phyloP scores from a whole-genome alignment of 441 rosid species.

The Pelargonium australe region DNA sequence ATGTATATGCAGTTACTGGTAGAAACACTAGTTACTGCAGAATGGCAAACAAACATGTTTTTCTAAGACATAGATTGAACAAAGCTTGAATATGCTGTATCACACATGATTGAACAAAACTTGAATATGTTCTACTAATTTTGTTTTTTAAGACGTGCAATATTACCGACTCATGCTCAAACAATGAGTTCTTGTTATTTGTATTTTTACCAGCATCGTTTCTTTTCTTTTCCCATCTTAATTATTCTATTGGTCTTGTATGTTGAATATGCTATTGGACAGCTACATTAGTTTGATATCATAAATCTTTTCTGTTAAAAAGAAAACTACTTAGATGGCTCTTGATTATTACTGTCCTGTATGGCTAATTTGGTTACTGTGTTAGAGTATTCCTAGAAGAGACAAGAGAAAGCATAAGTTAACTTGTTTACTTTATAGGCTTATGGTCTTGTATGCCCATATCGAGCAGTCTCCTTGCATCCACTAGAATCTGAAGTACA shows the following conservation, averaged over 20 bases:
- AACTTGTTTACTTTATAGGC: constrained; percentile 12
- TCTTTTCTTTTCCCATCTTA: not conserved
- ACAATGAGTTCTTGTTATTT: not conserved
- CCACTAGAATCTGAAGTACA: constrained; percentile 24
- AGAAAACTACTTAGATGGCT: not conserved
- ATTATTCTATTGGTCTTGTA: not conserved
- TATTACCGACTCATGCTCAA: not conserved
- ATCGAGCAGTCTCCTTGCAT: constrained; percentile 31
- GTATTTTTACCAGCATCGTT: too few relatives aligned
- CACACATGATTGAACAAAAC: not conserved
- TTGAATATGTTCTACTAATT: not conserved
- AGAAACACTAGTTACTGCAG: not conserved
- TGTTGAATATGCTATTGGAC: not conserved
- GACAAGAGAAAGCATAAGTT: not conserved
- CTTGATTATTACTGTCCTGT: not conserved
- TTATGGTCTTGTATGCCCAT: constrained; percentile 36
- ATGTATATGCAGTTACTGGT: not conserved
- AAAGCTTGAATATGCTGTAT: not conserved
- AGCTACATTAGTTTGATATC: not conserved
- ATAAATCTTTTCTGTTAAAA: not conserved
- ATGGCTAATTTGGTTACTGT: not conserved
- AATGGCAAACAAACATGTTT: not conserved
- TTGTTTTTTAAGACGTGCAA: too few relatives aligned
- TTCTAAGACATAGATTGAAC: not conserved
- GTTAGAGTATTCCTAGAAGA: constrained; percentile 1